Base-by-base conservation (phyloP, 345 rosid species). In the Gossypium arboreum region DNA sequence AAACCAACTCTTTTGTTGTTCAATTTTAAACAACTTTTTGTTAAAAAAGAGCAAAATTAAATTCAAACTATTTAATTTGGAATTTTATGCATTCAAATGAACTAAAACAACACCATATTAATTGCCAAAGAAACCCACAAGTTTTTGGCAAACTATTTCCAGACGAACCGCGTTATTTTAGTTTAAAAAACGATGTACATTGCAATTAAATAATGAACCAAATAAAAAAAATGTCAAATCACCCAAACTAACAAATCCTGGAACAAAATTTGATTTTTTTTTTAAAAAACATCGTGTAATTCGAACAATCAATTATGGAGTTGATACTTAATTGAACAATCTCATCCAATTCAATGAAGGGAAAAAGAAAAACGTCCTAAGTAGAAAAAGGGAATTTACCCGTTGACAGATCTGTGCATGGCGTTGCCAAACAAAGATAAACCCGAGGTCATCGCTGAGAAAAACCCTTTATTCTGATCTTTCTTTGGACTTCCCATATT, bases 361-460 rank as follows among this genome's bases (percentile, higher is more conserved):
- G 41, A 34, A 34, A 34, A 34, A 34, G 41, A 34, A 34, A 34
- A 34, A 34, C 7, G 41, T 34, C 41, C 41, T 47, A 2, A 12
- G 7, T 1, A 9, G n/a, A 12, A 12, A 68, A 29, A 24, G 20
- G 74, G 73, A 45, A 74, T 62, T 50, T 65, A 87, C 93, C 86
- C 94, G 88, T 84, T 81, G 73, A 84, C 89, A 69, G 94, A 90
- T 90, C 90, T 83, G 76, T 87, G 84, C 87, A 88, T 79, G 84
- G 90, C 90, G 83, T 57, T 86, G 47, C 93, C 88, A 73, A 89
- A 87, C 81, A 84, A 71, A 79, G 93, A 87, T 66, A 89, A 79
- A 47, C 91, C 88, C 16, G 94, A 90, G 56, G 83, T 79, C 90
- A 90, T 86, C 83, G 90, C 82, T 20, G 90, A 86, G 79, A 90